A percentile compares a stretch with the other conserved stretches of the same genome.
Conservation (phyloP, 768 basidiomycete species). For the Rhodotorula paludigena region DNA sequence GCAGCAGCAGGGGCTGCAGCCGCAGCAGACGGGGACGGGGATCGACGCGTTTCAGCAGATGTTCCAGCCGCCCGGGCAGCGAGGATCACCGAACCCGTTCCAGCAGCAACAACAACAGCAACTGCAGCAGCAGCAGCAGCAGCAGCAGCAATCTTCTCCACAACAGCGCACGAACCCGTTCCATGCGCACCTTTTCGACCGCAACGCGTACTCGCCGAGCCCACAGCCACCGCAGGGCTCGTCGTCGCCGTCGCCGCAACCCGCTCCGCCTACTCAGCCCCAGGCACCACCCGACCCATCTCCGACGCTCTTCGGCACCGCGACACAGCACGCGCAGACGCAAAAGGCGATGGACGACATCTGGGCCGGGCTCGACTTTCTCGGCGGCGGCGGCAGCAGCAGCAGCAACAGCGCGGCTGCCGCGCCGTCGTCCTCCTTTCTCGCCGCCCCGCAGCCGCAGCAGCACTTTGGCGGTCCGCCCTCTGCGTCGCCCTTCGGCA, state of each 20-base stretch:
- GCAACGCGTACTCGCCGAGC: background rate
- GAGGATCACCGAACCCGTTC: constrained; percentile 7
- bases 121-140: background rate
- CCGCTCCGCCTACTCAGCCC: constrained; percentile 14
- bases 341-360: constrained; percentile 11
- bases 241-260: constrained; percentile 12
- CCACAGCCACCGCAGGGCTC: background rate
- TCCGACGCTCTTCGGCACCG: too few species aligned
- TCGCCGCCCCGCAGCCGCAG: too few species aligned
- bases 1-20: background rate
- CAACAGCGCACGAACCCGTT: background rate
- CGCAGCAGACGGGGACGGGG: constrained; percentile 4
- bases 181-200: background rate
- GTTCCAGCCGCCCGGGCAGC: constrained; percentile 23
- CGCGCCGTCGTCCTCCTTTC: too few species aligned
- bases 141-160: background rate
- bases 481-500: too few species aligned
- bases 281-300: too few species aligned
- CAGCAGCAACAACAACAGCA: background rate
- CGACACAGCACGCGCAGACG: background rate
- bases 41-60: constrained; percentile 21
- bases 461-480: too few species aligned
- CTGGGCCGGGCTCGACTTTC: constrained; percentile 30
- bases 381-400: background rate
- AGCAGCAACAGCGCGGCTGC: background rate